These are phyloP conservation scores for Conticribra weissflogii DNA, from an alignment of 108 stramenopile genomes.

Conservation along the genomic window DNA sequence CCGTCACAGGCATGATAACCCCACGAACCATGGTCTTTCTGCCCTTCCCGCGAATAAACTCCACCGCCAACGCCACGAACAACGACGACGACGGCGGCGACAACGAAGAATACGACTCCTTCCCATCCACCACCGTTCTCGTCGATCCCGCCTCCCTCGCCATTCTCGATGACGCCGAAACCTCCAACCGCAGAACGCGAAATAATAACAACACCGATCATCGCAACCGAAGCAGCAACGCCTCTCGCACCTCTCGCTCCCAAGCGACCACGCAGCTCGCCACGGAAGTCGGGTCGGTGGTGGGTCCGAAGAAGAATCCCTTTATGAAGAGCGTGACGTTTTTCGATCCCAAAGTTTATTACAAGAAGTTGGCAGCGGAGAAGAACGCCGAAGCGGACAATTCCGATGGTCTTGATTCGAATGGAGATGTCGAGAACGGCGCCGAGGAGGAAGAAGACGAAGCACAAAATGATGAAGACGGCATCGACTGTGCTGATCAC, in stretches of 20 bases:
- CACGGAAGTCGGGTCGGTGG: constrained; percentile 41
- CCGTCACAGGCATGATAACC: no score
- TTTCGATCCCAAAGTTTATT: constrained; percentile 2
- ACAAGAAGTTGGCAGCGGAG: not conserved
- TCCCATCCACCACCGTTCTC: not conserved
- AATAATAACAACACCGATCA: no score
- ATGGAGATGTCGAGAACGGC: not conserved
- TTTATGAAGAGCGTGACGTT: constrained; percentile 45
- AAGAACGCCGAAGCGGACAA: not conserved
- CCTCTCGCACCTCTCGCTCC: not conserved
- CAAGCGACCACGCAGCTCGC: constrained; percentile 39
- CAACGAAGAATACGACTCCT: constrained; percentile 15
- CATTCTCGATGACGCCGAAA: not conserved
- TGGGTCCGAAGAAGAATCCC: constrained; percentile 33
- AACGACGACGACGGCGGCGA: not conserved
- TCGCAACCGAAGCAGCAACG: no score
- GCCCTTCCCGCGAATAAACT: not conserved
- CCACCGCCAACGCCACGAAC: not conserved
- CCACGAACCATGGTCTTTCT: no score
- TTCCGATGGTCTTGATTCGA: not conserved
- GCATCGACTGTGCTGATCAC: not conserved
- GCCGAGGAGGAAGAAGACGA: not conserved
- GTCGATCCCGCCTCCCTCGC: not conserved
- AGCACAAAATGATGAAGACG: not conserved
- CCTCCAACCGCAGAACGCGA: not conserved